Evolutionary conservation across 257 asterid species (phyloP), one percentile per base, ranked within the genome.

Genomic region (Marsdenia floribunda): DNA sequence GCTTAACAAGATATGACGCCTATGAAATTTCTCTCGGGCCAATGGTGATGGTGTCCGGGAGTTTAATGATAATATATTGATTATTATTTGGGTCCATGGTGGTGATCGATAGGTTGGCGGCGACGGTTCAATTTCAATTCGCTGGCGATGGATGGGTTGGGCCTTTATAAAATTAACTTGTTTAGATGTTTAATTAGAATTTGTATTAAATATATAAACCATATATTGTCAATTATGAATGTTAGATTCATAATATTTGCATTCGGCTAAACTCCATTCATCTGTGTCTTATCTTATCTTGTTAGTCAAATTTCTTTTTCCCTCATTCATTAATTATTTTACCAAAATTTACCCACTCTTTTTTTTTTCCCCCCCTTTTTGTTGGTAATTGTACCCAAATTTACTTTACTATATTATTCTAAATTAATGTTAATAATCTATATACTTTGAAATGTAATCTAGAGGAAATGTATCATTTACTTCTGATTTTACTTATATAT

Each of bases 1-100:
- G 80, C 83, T 91, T 63, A 81, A 81, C 33, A 91, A 77, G 89
- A 89, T 91, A 19, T 91, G 85, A 87, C 3, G 49, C 22, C 6
- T 19, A 21, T 64, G 47, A 64, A 29, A 19, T 29, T 35, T 15
- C 8, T 37, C 24, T 66, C 52, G 42, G 18, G 16, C 70, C 49
- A 44, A 44, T 44, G 49, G 2, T 44, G 49, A 65, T 37, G 70
- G 26, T 35, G 11, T 33, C 2, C 10, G 4, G 29, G 2, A 9
- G 0, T 60, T 60, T 24, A 37, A 1, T 57, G 63, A 57, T 57
- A 22, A 37, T 65, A n/a, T 35, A n/a, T 64, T 64, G 26, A 64
- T 64, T 64, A 33, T 35, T 35, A 35, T 15, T 13, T 10, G 1
- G 42, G 47, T 15, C 14, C 35, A 2, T 16, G 69, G 24, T 33